Base-by-base conservation (phyloP, 2,329 filamentous ascomycete genomes). In the Ramichloridium luteum region DNA sequence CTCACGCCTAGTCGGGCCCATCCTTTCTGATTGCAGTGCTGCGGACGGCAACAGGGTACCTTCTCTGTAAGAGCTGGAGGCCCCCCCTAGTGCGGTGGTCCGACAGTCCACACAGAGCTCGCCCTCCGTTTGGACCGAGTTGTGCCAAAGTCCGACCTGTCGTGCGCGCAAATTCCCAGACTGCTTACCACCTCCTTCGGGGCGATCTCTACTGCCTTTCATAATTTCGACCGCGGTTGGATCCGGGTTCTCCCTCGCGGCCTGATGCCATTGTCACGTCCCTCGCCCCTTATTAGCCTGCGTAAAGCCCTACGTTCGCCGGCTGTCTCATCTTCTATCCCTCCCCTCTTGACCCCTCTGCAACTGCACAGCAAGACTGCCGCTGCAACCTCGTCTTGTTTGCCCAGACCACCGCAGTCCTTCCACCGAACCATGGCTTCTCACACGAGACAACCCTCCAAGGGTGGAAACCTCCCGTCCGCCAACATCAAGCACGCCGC, bases 401-500 rank as follows among this genome's bases (percentile, higher is more conserved):
- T 28, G 13, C n/a, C 6, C 27, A 14, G 11, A 29, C 27, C n/a
- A 29, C 11, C 15, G n/a, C 8, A 23, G 20, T 23, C 20, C 8
- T n/a, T n/a, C n/a, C 20, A 8, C n/a, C 20, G n/a, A 23, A 13
- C 23, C 6, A 38, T 38, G 36, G 15, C 36, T 22, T 23, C 20
- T n/a, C 32, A 31, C 20, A 36, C 17, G 28, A 22, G 25, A 23
- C 15, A 17, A 6, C 10, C 36, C n/a, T 34, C 35, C 25, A 53
- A 45, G 27, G 37, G 26, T 18, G 39, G 32, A 25, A 14, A 32
- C 29, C 44, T 34, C 15, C 44, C 56, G 14, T 44, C 46, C 26
- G 48, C 51, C 30, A 53, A 56, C 49, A 42, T 58, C 46, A 53
- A 53, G 41, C 41, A 39, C 8, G 30, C 38, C 27, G 37, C 47